Base-by-base conservation (phyloP, 208 protist species). In the Acanthamoeba castellanii region DNA sequence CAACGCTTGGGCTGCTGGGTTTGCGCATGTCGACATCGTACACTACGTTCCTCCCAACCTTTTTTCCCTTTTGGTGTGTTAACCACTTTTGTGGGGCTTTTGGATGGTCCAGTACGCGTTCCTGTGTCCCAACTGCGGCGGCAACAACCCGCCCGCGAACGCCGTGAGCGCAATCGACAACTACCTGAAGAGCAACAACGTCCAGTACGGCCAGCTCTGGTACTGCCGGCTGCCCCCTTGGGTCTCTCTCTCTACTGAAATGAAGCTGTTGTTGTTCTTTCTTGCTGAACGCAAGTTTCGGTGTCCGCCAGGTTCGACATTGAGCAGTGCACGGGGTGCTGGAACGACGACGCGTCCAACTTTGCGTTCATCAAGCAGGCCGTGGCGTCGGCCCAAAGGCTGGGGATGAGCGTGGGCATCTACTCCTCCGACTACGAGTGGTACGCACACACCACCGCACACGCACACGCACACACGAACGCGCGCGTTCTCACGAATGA, bases 301-400 rank as follows among this genome's bases (percentile, higher is more conserved):
- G 50, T 11, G 50, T 6, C 14, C 13, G 0, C 52, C 18, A 74
- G 76, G 76, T 85, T 85, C 76, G 76, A 85, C 47, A 85, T 85
- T 57, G 76, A 85, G 47, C 76, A 85, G 47, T 85, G 76, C 76
- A 37, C 76, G 27, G 76, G 76, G 14, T 85, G 76, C 76, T 85
- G 76, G 76, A 85, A 85, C 47, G 76, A 85, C 76, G 76, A 85
- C 18, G 76, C 76, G 6, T 85, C 76, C 76, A 85, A 85, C 47
- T 57, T 85, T 13, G 47, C 34, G 13, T 85, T 85, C 76, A 59
- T 85, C 76, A 50, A 85, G 76, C 76, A 85, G 47, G 76, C 76
- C 76, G 76, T 85, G 18, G n/a, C 37, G 3, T 22, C 76, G 14
- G 76, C 76, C 20, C 76, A 85, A 34, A 50, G 25, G 18, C 45